These are phyloP conservation scores for Lentinula guzmanii DNA, from an alignment of 768 basidiomycete species.

Conservation along the genomic window DNA sequence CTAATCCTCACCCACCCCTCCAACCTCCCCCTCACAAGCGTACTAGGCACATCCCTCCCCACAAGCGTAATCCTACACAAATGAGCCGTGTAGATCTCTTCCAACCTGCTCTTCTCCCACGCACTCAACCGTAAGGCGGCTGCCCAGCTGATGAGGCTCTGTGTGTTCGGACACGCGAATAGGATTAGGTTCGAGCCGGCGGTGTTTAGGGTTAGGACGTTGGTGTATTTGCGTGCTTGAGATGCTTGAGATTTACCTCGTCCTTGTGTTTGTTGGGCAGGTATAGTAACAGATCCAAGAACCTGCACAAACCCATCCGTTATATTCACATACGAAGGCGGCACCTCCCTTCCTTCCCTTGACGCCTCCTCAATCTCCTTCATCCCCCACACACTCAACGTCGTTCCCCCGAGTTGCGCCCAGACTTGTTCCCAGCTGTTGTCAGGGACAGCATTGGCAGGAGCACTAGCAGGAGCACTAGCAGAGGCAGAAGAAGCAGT, in stretches of 20 bases:
- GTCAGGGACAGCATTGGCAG: slow-evolving; percentile 23
- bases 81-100: slow-evolving; percentile 97
- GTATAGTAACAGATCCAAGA: slow-evolving; percentile 65
- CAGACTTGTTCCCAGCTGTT: slow-evolving; percentile 83
- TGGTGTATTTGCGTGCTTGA: slow-evolving; percentile 55
- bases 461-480: too few species aligned
- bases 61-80: slow-evolving; percentile 65
- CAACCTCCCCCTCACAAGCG: slow-evolving; percentile 65
- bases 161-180: slow-evolving; percentile 76
- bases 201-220: slow-evolving; percentile 89
- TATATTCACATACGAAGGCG: slow-evolving; percentile 81
- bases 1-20: slow-evolving; percentile 92
- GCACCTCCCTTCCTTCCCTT: slow-evolving; percentile 73
- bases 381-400: slow-evolving; percentile 91
- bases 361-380: slow-evolving; percentile 80
- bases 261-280: slow-evolving; percentile 13
- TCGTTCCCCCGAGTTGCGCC: slow-evolving; percentile 87
- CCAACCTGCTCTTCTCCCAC: slow-evolving; percentile 93
- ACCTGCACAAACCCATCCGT: slow-evolving; percentile 89
- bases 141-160: slow-evolving; percentile 80
- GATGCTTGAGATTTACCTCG: slow-evolving; percentile 12
- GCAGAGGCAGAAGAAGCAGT: too few species aligned
- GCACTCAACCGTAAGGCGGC: slow-evolving; percentile 83
- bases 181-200: slow-evolving; percentile 87
- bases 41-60: slow-evolving; percentile 51